Conservation (phyloP, 176 grass and related monocot genomes). For the Oryza rufipogon region DNA sequence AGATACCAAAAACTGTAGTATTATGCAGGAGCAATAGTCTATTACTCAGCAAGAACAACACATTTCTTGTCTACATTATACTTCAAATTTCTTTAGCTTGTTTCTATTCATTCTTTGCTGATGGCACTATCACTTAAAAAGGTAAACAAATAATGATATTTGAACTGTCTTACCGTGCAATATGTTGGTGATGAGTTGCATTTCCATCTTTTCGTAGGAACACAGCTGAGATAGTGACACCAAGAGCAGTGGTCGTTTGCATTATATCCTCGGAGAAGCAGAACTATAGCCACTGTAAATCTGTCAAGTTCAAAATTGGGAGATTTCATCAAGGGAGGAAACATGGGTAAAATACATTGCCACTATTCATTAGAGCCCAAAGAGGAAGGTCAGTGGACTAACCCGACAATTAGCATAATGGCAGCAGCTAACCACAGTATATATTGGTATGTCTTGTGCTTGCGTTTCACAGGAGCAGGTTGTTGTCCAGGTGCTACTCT, state of each 20-base stretch:
- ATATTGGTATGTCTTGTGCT: constrained; percentile 81
- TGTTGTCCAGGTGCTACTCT: constrained; percentile 35
- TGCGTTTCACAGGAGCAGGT: constrained; percentile 37
- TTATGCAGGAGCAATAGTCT: not conserved
- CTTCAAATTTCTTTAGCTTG: not conserved
- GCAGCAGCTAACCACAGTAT: constrained; percentile 65
- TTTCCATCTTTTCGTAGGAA: constrained; percentile 65
- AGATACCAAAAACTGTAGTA: not conserved
- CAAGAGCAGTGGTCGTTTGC: constrained; percentile 83
- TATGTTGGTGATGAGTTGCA: constrained; percentile 54
- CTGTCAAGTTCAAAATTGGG: constrained; percentile 44
- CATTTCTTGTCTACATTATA: not conserved
- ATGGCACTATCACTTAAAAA: not conserved
- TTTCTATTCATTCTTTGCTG: constrained; percentile 1
- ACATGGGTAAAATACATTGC: not conserved
- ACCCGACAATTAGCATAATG: constrained; percentile 59
- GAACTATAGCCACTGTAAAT: constrained; percentile 55
- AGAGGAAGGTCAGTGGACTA: not conserved
- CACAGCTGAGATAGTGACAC: constrained; percentile 84
- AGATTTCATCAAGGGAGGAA: constrained; percentile 25
- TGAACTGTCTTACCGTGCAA: constrained; percentile 46
- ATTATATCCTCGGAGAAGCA: constrained; percentile 77
- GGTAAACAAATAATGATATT: not conserved
- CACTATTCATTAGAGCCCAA: not conserved
- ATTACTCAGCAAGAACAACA: not conserved